These are phyloP conservation scores for Plasmodium cynomolgi DNA, from an alignment of 169 alveolate species.

Conservation along the genomic window DNA sequence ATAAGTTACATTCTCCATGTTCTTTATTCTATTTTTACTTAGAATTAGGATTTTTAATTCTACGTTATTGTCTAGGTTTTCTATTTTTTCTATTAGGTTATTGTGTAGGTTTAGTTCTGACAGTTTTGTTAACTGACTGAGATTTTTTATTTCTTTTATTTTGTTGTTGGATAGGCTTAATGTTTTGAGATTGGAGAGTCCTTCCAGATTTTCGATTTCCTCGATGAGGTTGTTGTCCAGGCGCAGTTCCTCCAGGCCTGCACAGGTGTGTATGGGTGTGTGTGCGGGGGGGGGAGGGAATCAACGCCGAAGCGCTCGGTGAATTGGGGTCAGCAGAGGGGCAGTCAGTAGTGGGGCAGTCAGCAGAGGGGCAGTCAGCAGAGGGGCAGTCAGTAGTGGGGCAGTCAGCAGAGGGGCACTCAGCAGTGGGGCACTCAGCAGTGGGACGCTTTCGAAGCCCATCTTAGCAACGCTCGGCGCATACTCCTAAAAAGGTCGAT, in stretches of 20 bases:
- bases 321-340: background rate
- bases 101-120: constrained; percentile 49
- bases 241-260: constrained; percentile 53
- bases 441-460: background rate
- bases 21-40: constrained; percentile 44
- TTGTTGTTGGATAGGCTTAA: constrained; percentile 45
- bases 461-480: background rate
- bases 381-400: background rate
- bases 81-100: constrained; percentile 39
- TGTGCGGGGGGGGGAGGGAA: background rate
- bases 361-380: background rate
- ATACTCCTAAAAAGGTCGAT: constrained; percentile 59
- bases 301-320: background rate
- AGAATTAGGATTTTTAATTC: constrained; percentile 43
- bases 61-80: constrained; percentile 42
- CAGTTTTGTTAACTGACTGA: constrained; percentile 16
- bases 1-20: constrained; percentile 9
- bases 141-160: constrained; percentile 51
- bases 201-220: constrained; percentile 53
- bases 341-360: background rate
- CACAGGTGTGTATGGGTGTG: background rate
- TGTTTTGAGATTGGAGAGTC: constrained; percentile 12
- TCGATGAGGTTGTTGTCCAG: constrained; percentile 57
- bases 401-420: background rate
- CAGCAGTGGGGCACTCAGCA: too few relatives aligned